Percentiles rank a stretch among this genome's conserved stretches.
Evolutionary conservation across 805 yeast species (phyloP).

Genomic region (Saccharomycopsis guyanensis): DNA sequence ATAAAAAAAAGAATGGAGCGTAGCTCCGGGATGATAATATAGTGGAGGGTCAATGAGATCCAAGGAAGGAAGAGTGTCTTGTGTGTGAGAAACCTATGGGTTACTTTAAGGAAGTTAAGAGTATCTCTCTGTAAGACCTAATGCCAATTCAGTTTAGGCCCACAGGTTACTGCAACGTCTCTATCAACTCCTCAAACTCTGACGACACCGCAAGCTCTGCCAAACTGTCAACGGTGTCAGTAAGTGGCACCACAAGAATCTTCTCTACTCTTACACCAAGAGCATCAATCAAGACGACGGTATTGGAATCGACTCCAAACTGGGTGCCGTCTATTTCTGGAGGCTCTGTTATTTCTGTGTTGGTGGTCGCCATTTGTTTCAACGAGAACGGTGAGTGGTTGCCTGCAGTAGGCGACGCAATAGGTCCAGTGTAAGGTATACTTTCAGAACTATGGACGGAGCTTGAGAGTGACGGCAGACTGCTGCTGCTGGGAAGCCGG

Average conservation of each 20-base stretch:
- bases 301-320: neutral
- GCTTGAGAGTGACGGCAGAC: neutral
- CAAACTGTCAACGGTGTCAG: neutral
- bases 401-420: neutral
- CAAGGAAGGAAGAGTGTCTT: too few species aligned
- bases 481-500: neutral
- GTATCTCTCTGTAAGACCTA: too few species aligned
- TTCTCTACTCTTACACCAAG: neutral
- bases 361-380: neutral
- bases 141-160: too few species aligned
- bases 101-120: too few species aligned
- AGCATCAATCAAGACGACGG: neutral
- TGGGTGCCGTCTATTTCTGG: neutral
- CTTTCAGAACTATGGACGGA: neutral
- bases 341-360: neutral
- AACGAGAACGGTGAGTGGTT: neutral
- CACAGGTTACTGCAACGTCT: neutral
- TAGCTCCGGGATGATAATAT: too few species aligned
- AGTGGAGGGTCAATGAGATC: too few species aligned
- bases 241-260: neutral
- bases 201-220: neutral
- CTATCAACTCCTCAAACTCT: neutral
- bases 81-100: too few species aligned
- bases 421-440: neutral
- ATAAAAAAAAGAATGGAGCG: too few species aligned